phyloP scores from a whole-genome alignment of 2,329 filamentous ascomycete species.

The Apiospora marii region DNA sequence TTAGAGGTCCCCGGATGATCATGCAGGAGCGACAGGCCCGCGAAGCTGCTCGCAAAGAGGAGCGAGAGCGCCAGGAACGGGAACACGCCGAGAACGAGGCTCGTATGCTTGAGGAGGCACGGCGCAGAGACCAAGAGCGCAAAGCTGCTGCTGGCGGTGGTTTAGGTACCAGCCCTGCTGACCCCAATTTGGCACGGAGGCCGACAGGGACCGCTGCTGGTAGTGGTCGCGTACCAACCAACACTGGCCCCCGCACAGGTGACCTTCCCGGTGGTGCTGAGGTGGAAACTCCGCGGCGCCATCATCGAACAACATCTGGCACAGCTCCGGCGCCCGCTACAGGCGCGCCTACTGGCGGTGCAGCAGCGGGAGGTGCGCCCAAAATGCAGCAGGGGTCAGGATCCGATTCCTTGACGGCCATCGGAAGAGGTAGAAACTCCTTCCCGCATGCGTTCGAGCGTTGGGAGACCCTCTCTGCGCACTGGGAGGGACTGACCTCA shows the following conservation, averaged over 20 bases:
- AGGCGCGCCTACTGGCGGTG: background rate
- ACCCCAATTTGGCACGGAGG: background rate
- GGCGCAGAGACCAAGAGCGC: constrained; percentile 66
- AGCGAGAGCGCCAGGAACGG: constrained; percentile 60
- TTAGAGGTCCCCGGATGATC: constrained; percentile 87
- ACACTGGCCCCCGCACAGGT: constrained; percentile 11
- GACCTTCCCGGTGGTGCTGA: constrained; percentile 31
- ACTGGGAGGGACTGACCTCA: constrained; percentile 96
- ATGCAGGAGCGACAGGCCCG: constrained; percentile 86
- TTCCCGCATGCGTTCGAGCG: constrained; percentile 98
- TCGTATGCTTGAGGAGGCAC: constrained; percentile 61
- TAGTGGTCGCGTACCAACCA: constrained; percentile 31
- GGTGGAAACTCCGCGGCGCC: constrained; percentile 38
- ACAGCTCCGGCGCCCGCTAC: constrained; percentile 31
- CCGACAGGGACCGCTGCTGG: constrained; percentile 31
- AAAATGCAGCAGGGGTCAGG: constrained; percentile 40
- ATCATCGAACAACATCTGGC: constrained; percentile 34
- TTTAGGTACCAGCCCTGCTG: constrained; percentile 34
- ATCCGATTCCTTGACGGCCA: constrained; percentile 42
- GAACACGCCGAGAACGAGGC: constrained; percentile 66
- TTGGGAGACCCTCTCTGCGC: constrained; percentile 95
- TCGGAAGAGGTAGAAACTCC: constrained; percentile 62
- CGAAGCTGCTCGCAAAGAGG: constrained; percentile 71
- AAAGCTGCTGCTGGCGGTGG: constrained; percentile 60
- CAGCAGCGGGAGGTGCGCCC: constrained; percentile 42